Evolutionary conservation across 179 eudicot species (phyloP).

Genomic region (Silene noctiflora): DNA sequence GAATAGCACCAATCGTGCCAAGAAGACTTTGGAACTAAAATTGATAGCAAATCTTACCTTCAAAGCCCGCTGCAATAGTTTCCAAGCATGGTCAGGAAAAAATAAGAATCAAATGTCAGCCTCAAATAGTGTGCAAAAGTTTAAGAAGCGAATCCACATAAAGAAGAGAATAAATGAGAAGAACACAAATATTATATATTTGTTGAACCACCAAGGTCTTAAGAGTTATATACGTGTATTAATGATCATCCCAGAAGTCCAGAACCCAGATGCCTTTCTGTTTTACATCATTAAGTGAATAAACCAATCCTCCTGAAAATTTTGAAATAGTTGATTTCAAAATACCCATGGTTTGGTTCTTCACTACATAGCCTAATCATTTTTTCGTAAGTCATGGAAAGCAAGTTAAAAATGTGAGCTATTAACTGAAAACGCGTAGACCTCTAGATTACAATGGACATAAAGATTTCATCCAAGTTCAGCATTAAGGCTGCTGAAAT

Average conservation of each 20-base stretch:
- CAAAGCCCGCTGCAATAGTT: constrained; percentile 70
- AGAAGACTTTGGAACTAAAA: background rate
- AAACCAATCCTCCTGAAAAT: background rate
- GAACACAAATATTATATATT: background rate
- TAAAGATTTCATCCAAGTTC: too few species aligned
- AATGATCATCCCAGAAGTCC: background rate
- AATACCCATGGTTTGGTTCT: background rate
- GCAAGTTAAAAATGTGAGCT: too few species aligned
- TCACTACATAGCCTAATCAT: background rate
- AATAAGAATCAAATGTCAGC: constrained; percentile 18
- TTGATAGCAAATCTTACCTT: constrained; percentile 53
- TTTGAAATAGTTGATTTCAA: background rate
- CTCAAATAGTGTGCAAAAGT: constrained; percentile 5
- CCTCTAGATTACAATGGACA: too few species aligned
- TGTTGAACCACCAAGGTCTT: background rate
- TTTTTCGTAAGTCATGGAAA: too few species aligned
- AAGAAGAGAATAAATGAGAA: background rate
- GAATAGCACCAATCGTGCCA: background rate
- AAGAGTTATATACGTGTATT: background rate
- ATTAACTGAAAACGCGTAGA: too few species aligned
- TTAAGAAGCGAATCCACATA: background rate
- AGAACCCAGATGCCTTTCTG: background rate
- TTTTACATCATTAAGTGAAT: background rate
- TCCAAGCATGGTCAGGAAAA: constrained; percentile 30
- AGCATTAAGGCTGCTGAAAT: too few species aligned